Percentiles rank a stretch among this genome's conserved stretches.
Conservation (phyloP, 176 grass and related monocot species). For the Elymus sibiricus region DNA sequence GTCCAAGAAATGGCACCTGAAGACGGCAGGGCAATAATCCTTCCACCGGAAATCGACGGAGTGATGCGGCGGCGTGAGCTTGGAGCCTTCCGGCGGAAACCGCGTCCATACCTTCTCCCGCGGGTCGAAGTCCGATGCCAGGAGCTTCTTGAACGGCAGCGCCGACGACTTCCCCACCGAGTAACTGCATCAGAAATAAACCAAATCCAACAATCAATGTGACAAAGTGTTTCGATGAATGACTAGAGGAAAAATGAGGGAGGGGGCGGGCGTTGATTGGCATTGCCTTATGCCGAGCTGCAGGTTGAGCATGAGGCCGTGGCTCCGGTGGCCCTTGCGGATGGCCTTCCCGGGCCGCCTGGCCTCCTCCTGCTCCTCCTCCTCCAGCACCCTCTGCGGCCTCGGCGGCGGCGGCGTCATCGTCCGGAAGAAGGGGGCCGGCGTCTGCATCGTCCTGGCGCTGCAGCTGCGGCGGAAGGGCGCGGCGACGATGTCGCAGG, state of each 20-base stretch:
- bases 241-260: background rate
- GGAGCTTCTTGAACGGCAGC: conserved; percentile 58
- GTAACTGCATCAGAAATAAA: conserved; percentile 35
- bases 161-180: conserved; percentile 76
- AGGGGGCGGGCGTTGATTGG: background rate
- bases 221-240: background rate
- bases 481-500: conserved; percentile 66
- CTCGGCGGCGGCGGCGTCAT: conserved; percentile 37
- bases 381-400: background rate
- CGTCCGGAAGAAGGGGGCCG: conserved; percentile 26
- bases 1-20: conserved; percentile 39
- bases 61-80: conserved; percentile 75
- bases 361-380: background rate
- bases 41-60: conserved; percentile 80
- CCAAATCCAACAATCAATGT: background rate
- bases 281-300: conserved; percentile 77
- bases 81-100: conserved; percentile 83
- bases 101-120: conserved; percentile 81
- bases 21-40: conserved; percentile 80
- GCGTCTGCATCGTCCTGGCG: conserved; percentile 24
- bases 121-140: conserved; percentile 57
- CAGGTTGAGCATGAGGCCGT: conserved; percentile 71
- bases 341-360: conserved; percentile 57
- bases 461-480: conserved; percentile 45
- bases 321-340: conserved; percentile 68